Conservation (phyloP, 2,329 filamentous ascomycete genomes). For the Venturia oleaginea region DNA sequence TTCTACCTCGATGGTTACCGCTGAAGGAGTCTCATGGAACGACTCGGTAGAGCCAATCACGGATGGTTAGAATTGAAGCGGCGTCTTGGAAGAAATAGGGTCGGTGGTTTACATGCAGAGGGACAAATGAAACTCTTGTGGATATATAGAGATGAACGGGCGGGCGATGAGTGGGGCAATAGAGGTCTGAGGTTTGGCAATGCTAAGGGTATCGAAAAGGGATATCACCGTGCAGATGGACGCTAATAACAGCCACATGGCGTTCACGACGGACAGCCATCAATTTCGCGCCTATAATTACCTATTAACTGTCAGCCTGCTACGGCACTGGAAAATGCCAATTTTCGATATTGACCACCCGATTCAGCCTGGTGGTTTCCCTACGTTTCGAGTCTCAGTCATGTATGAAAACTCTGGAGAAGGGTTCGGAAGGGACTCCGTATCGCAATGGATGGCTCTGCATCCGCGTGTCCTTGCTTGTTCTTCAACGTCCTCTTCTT, state of each 20-base stretch:
- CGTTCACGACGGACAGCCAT: too few relatives aligned
- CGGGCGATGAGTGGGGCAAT: not conserved
- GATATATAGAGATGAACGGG: not conserved
- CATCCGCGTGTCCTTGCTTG: not conserved
- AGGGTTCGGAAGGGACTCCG: not conserved
- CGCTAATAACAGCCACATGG: not conserved
- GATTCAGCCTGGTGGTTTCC: not conserved
- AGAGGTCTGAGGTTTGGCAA: not conserved
- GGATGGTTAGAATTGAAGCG: not conserved
- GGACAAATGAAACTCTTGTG: not conserved
- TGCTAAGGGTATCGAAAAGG: not conserved
- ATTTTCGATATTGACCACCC: not conserved
- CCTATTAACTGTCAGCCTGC: not conserved
- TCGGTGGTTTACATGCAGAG: not conserved
- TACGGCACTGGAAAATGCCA: not conserved
- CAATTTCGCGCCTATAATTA: not conserved
- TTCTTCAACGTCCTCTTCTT: not conserved
- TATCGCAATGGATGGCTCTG: not conserved
- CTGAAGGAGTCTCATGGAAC: not conserved
- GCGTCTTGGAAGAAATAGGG: not conserved
- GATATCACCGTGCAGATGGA: too few relatives aligned
- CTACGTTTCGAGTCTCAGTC: not conserved
- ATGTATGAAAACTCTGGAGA: not conserved
- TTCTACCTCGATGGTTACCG: not conserved
- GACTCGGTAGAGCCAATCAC: not conserved